A percentile compares a stretch with the other conserved stretches of the same genome.
phyloP scores from a whole-genome alignment of 2,329 filamentous ascomycete species.

The Monosporascus ibericus region DNA sequence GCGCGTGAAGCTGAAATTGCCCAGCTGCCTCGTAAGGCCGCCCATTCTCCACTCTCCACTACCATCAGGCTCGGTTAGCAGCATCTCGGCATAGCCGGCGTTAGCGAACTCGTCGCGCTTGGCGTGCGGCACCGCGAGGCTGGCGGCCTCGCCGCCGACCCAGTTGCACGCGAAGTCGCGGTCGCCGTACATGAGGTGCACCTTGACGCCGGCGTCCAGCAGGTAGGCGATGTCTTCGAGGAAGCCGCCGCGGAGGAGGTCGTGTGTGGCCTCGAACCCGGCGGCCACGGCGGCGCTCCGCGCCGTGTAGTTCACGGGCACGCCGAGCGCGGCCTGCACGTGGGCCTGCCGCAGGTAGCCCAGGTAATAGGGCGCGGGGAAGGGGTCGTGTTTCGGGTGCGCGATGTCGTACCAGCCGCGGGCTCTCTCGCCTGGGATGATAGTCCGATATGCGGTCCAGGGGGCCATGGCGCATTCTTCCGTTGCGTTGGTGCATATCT shows the following conservation, averaged over 20 bases:
- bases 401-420: constrained; percentile 22
- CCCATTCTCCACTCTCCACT: neutral
- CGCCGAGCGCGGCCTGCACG: constrained; percentile 44
- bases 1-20: constrained; percentile 54
- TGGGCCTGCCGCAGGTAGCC: constrained; percentile 49
- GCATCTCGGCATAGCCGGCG: neutral
- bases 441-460: neutral
- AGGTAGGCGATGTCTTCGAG: constrained; percentile 41
- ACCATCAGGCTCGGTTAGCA: neutral
- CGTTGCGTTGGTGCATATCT: constrained; percentile 46
- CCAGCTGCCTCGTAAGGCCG: constrained; percentile 60
- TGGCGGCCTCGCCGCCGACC: constrained; percentile 47
- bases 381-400: constrained; percentile 37
- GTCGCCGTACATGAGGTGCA: constrained; percentile 50
- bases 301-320: constrained; percentile 51
- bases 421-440: constrained; percentile 4
- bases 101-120: neutral
- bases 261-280: constrained; percentile 32
- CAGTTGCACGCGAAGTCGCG: constrained; percentile 50
- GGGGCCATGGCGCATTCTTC: neutral
- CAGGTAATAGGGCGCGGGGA: constrained; percentile 43
- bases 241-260: constrained; percentile 20
- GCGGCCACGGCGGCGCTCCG: constrained; percentile 31
- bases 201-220: constrained; percentile 48
- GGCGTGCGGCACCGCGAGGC: constrained; percentile 29